Conservation (phyloP, 2,329 filamentous ascomycete species). For the Conoideocrella luteorostrata region DNA sequence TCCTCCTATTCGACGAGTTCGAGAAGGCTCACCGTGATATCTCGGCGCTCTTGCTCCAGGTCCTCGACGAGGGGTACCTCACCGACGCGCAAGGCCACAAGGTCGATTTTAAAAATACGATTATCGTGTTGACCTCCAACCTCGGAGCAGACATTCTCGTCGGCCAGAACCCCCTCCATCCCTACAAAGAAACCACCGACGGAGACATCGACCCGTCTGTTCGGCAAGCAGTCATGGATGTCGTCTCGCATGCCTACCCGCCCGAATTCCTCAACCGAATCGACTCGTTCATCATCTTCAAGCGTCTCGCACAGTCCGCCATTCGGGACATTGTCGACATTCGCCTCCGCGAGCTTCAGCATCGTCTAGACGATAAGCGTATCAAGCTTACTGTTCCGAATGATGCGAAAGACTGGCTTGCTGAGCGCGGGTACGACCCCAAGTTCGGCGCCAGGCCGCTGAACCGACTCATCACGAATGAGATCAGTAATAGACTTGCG, state of each 20-base stretch:
- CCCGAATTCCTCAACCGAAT: constrained; percentile 96
- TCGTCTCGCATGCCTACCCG: constrained; percentile 68
- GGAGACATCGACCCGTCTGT: constrained; percentile 68
- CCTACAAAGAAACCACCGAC: constrained; percentile 54
- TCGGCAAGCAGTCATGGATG: constrained; percentile 79
- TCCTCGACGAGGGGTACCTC: constrained; percentile 91
- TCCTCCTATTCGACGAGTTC: constrained; percentile 93
- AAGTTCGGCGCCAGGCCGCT: constrained; percentile 85
- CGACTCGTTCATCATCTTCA: constrained; percentile 96
- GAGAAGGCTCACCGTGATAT: constrained; percentile 97
- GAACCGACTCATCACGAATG: constrained; percentile 82
- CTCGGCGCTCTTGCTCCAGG: constrained; percentile 82
- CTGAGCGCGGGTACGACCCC: constrained; percentile 83
- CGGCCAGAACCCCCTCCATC: constrained; percentile 59
- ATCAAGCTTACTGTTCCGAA: constrained; percentile 68
- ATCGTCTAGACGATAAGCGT: constrained; percentile 74
- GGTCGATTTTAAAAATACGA: constrained; percentile 92
- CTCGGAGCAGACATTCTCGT: constrained; percentile 89
- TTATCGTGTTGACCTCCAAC: constrained; percentile 95
- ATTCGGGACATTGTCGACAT: constrained; percentile 93
- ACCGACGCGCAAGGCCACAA: constrained; percentile 95
- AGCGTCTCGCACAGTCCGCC: constrained; percentile 69
- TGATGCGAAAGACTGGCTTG: constrained; percentile 77
- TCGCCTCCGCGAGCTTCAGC: constrained; percentile 75
- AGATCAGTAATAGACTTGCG: constrained; percentile 83